Evolutionary conservation across 331 rosid species (phyloP), one percentile per base, ranked within the genome.

Genomic region (Erythrophleum ivorense): DNA sequence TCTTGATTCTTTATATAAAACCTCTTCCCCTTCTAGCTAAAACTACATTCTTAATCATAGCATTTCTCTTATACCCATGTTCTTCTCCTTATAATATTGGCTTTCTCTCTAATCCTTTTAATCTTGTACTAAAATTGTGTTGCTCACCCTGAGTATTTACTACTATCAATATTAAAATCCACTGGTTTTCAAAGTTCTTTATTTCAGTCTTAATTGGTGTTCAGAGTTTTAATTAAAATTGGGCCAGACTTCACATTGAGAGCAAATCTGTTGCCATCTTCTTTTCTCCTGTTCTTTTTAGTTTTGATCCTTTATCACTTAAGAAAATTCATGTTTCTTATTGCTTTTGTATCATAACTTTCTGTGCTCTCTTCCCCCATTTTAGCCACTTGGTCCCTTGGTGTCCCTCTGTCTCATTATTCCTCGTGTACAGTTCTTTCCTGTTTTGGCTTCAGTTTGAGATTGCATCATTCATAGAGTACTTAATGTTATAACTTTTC

Each of bases 1-100:
- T 71, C 45, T 60, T 71, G 66, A 46, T 70, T 70, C 63, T 62
- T 73, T 73, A 33, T 73, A 34, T 38, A 21, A 57, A 64, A 7
- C 15, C 64, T 38, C 33, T 65, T 74, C 59, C 80, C 50, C 55
- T 65, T 21, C 79, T 40, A 7, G 54, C 31, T 24, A 5, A 12
- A 48, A 49, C 15, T 50, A 65, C 55, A 10, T 21, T 58, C 60
- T 80, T 33, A 46, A 12, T 65, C 71, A 36, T 65, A 16, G 7
- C 0, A 3, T 10, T 80, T 71, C 19, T 60, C 14, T 24, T 36
- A 16, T 6, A 54, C 18, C 13, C 19, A 8, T 52, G 8, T 78
- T 41, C 54, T 78, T 66, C 57, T 12, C 53, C 24, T 21, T 38
- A 53, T 48, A 77, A 9, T 40, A 21, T 40, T 78, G 82, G 58